Conservation (phyloP, 2,329 filamentous ascomycete species). For the Ophiosphaerella korrae region DNA sequence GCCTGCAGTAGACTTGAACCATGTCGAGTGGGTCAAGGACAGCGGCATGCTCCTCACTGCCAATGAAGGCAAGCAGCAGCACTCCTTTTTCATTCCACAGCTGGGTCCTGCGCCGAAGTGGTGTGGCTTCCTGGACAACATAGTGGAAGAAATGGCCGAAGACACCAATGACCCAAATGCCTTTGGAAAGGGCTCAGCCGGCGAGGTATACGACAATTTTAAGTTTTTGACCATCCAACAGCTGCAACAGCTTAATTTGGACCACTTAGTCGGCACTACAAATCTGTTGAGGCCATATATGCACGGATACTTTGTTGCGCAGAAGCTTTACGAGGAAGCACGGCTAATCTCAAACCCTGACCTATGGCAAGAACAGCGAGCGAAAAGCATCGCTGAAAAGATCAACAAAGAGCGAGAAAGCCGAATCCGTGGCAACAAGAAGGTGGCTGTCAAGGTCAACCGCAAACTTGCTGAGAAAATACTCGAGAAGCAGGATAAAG, state of each 20-base stretch:
- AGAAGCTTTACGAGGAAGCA: conserved; percentile 94
- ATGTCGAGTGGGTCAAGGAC: conserved; percentile 89
- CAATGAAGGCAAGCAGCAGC: conserved; percentile 94
- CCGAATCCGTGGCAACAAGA: conserved; percentile 91
- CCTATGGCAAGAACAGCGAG: conserved; percentile 88
- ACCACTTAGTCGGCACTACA: conserved; percentile 88
- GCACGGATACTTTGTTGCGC: conserved; percentile 98
- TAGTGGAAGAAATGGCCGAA: conserved; percentile 98
- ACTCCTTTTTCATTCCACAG: conserved; percentile 93
- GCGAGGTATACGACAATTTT: conserved; percentile 96
- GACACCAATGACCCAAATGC: conserved; percentile 67
- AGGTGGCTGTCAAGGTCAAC: conserved; percentile 89
- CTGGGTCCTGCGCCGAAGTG: conserved; percentile 91
- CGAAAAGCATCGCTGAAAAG: conserved; percentile 90
- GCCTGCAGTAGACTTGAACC: conserved; percentile 91
- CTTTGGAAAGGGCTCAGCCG: conserved; percentile 60
- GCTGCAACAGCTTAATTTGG: conserved; percentile 81
- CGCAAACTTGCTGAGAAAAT: conserved; percentile 69
- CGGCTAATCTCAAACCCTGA: conserved; percentile 91
- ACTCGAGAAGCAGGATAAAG: conserved; percentile 72
- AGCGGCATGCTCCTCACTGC: conserved; percentile 95
- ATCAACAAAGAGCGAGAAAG: conserved; percentile 97
- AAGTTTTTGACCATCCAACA: conserved; percentile 94
- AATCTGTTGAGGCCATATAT: conserved; percentile 93
- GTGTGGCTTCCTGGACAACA: conserved; percentile 95